Percentiles rank a stretch among this genome's conserved stretches.
Evolutionary conservation across 1,284 basidiomycete species (phyloP).

Genomic region (Melampsora medusae): DNA sequence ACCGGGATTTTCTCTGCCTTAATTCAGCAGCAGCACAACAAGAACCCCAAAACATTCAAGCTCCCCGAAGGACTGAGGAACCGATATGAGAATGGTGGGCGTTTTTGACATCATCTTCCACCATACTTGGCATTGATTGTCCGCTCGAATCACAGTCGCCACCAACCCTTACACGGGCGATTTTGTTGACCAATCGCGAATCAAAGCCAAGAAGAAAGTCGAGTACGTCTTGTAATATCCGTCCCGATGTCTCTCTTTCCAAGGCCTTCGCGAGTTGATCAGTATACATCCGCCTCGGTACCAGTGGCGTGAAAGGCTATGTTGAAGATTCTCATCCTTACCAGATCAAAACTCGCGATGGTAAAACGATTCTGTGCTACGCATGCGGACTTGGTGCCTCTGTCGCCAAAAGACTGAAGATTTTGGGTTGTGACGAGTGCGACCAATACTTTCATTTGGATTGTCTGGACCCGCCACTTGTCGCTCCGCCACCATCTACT

Average conservation of each 20-base stretch:
- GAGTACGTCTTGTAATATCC: constrained; percentile 1
- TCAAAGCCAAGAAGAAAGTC: constrained; percentile 18
- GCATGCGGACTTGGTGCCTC: constrained; percentile 30
- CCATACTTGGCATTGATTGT: neutral
- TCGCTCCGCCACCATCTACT: constrained; percentile 14
- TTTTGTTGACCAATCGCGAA: constrained; percentile 14
- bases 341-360: constrained; percentile 35
- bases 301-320: constrained; percentile 35
- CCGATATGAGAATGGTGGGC: constrained; percentile 10
- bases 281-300: neutral
- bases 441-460: constrained; percentile 39
- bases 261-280: neutral
- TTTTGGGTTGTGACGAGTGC: constrained; percentile 34
- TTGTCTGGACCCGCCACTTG: constrained; percentile 40
- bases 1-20: constrained; percentile 7
- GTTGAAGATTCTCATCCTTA: constrained; percentile 40
- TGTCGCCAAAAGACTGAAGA: constrained; percentile 15
- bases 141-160: neutral
- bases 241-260: neutral
- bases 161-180: constrained; percentile 24
- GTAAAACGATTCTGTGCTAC: constrained; percentile 41
- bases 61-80: constrained; percentile 10
- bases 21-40: constrained; percentile 10
- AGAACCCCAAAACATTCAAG: constrained; percentile 15
- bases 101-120: neutral